Evolutionary conservation across 495 filamentous ascomycete species (phyloP), one percentile per base, ranked within the genome.

Genomic region (Neurospora sp.): DNA sequence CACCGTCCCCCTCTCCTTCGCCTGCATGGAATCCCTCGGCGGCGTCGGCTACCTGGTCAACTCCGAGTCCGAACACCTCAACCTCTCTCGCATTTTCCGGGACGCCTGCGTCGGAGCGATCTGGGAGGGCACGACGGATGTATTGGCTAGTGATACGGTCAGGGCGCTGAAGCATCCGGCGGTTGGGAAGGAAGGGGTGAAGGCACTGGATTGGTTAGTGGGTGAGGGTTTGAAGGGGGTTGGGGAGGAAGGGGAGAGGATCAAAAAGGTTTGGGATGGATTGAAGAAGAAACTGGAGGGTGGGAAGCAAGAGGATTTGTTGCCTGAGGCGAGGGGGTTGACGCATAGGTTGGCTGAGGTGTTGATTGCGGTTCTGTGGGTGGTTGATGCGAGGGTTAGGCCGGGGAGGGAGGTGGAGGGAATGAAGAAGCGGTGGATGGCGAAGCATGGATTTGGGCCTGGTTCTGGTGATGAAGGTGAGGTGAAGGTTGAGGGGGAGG

Each of bases 41-140:
- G 92, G 92, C n/a, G 88, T 93, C 1, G 91, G 92, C 6, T 93
- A 92, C 74, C 88, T 92, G 71, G 88, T 93, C 73, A 88, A 89
- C 75, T 38, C 73, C 20, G 84, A 86, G 70, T 83, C 92, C 78
- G 85, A 86, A 20, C 87, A 88, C 42, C 79, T 90, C 70, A 94
- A 93, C 72, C 81, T 93, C 31, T 84, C 90, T 9, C 81, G 91
- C 11, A 81, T 93, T 10, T 86, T 89, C 74, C 84, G 92, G 8
- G 92, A 93, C 76, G 88, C 86, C 1, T 83, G 86, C 6, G 90
- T 92, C 3, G 84, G 90, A 40, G 85, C 86, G 37, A 93, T 93
- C 71, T 93, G 92, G 90, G 92, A 93, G 77, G 92, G 92, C 5
- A 93, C 92, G 3, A 92, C 90, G 10, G 90, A 92, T 75, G 89